Base-by-base conservation (phyloP, 192 early-diverging fungal species). In the Spinellus fusiger region DNA sequence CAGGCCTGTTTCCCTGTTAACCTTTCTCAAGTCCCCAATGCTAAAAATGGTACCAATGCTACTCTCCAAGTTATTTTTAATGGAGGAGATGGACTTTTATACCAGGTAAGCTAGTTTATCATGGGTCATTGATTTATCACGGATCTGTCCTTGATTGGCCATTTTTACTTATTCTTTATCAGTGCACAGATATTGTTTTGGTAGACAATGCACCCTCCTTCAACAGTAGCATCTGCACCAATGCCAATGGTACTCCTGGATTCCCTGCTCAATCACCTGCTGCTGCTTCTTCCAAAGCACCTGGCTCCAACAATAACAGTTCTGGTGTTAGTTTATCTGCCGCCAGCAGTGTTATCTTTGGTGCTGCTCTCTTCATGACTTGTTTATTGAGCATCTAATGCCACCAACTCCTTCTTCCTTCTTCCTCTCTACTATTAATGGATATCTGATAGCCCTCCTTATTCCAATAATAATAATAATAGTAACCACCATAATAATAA, bases 11-110 rank as follows among this genome's bases (percentile, higher is more conserved):
- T 78, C n/a, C 62, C 56, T 4, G 31, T 80, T 28, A 66, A 75
- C 35, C 37, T 81, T 3, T 62, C 70, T 23, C 26, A 48, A 2
- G 57, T 73, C 35, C 22, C 69, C 33, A 66, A 54, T 29, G 66
- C 69, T 27, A 66, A 64, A 38, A 66, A 80, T 44, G 78, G 80
- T 29, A 52, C 66, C 37, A 75, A 73, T 53, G 82, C 76, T 20
- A 80, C 78, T 35, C 64, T 84, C n/a, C 82, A 84, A 58, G 51
- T 80, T 37, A 48, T 78, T 5, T 79, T 73, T 59, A 77, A 69
- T 49, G 79, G 71, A 16, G 78, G 77, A 18, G 80, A 84, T 51
- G 71, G 67, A 4, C 55, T 54, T 48, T 69, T 84, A 3, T 82
- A 81, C 54, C 75, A 79, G 63, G 71, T 73, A 67, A 31, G 18